Percentiles rank a stretch among this genome's conserved stretches.
Conservation (phyloP, 768 basidiomycete species). For the Filobasidium floriforme region DNA sequence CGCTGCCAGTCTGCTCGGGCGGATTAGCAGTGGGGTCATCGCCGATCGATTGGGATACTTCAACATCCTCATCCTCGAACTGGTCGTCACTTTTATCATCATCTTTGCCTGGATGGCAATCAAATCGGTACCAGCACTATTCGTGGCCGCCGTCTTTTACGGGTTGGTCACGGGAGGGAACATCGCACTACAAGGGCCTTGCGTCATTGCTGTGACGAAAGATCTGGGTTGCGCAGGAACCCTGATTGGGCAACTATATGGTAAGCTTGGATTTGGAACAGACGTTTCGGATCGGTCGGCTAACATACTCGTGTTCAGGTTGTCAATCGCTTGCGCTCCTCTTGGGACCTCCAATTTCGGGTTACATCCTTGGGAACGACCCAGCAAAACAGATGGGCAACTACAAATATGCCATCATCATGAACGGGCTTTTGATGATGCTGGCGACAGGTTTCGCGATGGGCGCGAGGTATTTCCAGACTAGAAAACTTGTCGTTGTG, state of each 20-base stretch:
- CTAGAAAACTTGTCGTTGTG: not conserved
- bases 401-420: constrained; percentile 14
- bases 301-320: not conserved
- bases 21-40: constrained; percentile 17
- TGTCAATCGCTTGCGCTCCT: constrained; percentile 20
- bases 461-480: constrained; percentile 1
- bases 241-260: constrained; percentile 20
- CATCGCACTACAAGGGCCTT: constrained; percentile 17
- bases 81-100: constrained; percentile 8
- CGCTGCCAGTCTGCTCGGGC: constrained; percentile 18
- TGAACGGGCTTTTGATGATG: constrained; percentile 18
- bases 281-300: not conserved
- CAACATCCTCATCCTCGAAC: constrained; percentile 15
- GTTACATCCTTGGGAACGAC: constrained; percentile 18
- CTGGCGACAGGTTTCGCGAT: constrained; percentile 4
- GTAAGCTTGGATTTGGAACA: constrained; percentile 3
- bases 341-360: constrained; percentile 20
- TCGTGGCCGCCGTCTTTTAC: constrained; percentile 11
- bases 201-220: constrained; percentile 17
- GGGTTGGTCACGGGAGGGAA: constrained; percentile 20
- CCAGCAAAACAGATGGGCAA: constrained; percentile 5
- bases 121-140: constrained; percentile 6
- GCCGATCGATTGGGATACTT: constrained; percentile 16
- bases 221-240: constrained; percentile 18
- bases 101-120: constrained; percentile 16